These are phyloP conservation scores for Taphrina pruni DNA, from an alignment of 1,139 yeast genomes.

Conservation along the genomic window DNA sequence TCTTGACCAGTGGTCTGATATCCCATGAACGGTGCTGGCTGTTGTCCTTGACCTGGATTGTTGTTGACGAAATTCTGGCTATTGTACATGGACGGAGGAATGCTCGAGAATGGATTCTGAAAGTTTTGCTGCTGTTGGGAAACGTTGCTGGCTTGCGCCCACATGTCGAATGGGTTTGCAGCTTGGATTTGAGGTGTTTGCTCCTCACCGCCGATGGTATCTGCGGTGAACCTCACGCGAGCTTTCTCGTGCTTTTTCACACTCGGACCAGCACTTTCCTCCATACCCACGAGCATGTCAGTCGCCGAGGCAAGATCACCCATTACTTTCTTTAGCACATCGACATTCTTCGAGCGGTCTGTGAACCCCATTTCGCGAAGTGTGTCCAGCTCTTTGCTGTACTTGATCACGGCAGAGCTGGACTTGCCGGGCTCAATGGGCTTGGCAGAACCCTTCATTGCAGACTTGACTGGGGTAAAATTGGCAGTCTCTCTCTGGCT, in stretches of 20 bases:
- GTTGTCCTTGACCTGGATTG: slow-evolving; percentile 39
- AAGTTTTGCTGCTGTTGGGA: slow-evolving; percentile 52
- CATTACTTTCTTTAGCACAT: slow-evolving; percentile 32
- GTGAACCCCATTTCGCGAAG: slow-evolving; percentile 29
- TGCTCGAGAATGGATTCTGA: slow-evolving; percentile 44
- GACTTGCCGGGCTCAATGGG: slow-evolving; percentile 29
- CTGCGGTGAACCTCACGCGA: slow-evolving; percentile 56
- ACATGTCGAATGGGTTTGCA: slow-evolving; percentile 43
- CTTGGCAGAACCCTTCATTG: slow-evolving; percentile 32
- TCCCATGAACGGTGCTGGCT: slow-evolving; percentile 37
- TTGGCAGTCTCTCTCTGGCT: slow-evolving; percentile 40
- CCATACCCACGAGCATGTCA: slow-evolving; percentile 47
- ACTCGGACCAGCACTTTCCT: slow-evolving; percentile 58
- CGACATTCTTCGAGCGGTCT: slow-evolving; percentile 27
- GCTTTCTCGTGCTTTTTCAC: slow-evolving; percentile 60
- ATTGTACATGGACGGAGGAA: slow-evolving; percentile 34
- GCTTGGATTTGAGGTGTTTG: slow-evolving; percentile 57
- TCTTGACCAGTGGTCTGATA: slow-evolving; percentile 22
- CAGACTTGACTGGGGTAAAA: slow-evolving; percentile 39
- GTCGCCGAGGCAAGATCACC: slow-evolving; percentile 36
- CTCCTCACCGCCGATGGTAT: slow-evolving; percentile 58
- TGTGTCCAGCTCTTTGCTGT: slow-evolving; percentile 19
- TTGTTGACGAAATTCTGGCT: slow-evolving; percentile 43
- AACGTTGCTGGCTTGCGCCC: slow-evolving; percentile 52
- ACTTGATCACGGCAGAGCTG: slow-evolving; percentile 25